These are phyloP conservation scores for Annulohypoxylon stygium DNA, from an alignment of 495 filamentous ascomycete genomes.

Conservation along the genomic window DNA sequence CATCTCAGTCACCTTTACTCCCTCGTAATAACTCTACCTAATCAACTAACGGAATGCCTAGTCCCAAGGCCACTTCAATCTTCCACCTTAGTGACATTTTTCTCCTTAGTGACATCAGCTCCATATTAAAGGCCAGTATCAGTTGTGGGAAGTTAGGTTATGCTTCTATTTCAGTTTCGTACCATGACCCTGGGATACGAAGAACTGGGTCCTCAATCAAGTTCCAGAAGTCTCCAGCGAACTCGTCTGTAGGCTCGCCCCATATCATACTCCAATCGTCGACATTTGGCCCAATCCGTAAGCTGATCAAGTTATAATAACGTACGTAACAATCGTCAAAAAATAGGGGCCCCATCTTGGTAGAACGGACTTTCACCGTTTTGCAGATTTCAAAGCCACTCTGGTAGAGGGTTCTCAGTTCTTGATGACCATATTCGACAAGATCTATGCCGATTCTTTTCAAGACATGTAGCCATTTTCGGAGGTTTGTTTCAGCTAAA, in stretches of 20 bases:
- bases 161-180: neutral
- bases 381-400: neutral
- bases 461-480: neutral
- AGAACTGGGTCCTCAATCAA: neutral
- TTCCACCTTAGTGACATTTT: no score
- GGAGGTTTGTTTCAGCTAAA: neutral
- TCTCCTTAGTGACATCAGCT: no score
- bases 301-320: neutral
- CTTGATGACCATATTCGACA: neutral
- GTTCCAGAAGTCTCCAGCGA: neutral
- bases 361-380: neutral
- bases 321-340: neutral
- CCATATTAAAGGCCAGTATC: no score
- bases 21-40: no score
- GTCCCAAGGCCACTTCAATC: no score
- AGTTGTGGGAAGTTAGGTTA: no score
- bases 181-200: neutral
- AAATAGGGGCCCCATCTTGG: neutral
- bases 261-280: neutral
- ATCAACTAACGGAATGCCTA: no score
- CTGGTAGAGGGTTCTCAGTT: neutral
- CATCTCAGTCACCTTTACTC: no score
- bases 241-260: constrained; percentile 2
- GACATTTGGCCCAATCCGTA: neutral
- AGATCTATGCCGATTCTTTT: neutral